Conservation (phyloP, 2,329 filamentous ascomycete genomes). For the Fusarium praegraminearum region DNA sequence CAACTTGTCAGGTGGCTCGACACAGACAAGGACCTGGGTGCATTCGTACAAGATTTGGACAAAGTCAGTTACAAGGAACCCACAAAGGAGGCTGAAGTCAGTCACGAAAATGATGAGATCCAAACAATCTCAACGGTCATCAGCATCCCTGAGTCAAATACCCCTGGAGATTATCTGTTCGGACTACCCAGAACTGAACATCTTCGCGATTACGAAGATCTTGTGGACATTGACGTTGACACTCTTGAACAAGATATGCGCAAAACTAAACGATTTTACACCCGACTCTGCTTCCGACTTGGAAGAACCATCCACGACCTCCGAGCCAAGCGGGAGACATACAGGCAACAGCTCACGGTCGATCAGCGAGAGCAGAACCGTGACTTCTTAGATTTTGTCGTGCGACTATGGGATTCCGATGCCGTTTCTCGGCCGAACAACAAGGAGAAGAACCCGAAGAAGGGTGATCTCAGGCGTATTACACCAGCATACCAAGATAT, state of each 20-base stretch:
- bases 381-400: slow-evolving; percentile 26
- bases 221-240: background rate
- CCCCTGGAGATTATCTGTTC: slow-evolving; percentile 23
- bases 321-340: background rate
- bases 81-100: background rate
- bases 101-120: slow-evolving; percentile 6
- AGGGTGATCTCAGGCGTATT: background rate
- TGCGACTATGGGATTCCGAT: slow-evolving; percentile 34
- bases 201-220: slow-evolving; percentile 16
- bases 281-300: slow-evolving; percentile 55
- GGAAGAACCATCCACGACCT: slow-evolving; percentile 51
- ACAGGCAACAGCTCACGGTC: slow-evolving; percentile 21
- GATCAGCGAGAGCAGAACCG: slow-evolving; percentile 20
- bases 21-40: slow-evolving; percentile 5
- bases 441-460: slow-evolving; percentile 18
- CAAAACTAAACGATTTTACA: slow-evolving; percentile 38
- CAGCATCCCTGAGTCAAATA: slow-evolving; percentile 15
- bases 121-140: slow-evolving; percentile 33
- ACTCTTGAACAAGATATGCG: slow-evolving; percentile 1
- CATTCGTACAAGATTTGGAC: background rate
- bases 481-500: slow-evolving; percentile 48
- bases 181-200: slow-evolving; percentile 35
- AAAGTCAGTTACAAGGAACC: background rate
- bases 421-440: slow-evolving; percentile 35
- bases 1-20: slow-evolving; percentile 37